Evolutionary conservation across 1,139 yeast genomes (phyloP).

Genomic region (Wickerhamomyces sp.): DNA sequence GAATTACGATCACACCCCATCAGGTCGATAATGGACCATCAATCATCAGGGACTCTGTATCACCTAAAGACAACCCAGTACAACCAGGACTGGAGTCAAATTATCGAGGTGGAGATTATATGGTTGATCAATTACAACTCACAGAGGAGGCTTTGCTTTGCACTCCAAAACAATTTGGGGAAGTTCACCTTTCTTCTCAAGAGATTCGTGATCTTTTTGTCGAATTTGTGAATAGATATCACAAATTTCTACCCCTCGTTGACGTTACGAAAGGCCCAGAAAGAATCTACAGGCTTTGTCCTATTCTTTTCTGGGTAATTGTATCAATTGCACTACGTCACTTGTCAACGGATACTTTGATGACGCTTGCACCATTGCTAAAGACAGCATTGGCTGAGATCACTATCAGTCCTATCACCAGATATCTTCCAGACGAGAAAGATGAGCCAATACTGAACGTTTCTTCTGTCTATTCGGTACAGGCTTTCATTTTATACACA

Average conservation of each 20-base stretch:
- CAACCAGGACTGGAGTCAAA: conserved; percentile 4
- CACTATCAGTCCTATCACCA: conserved; percentile 83
- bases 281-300: conserved; percentile 68
- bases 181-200: conserved; percentile 52
- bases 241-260: conserved; percentile 82
- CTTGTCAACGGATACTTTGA: conserved; percentile 33
- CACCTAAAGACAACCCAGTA: conserved; percentile 6
- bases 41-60: conserved; percentile 17
- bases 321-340: conserved; percentile 73
- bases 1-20: neutral
- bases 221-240: conserved; percentile 73
- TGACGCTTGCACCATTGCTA: conserved; percentile 62
- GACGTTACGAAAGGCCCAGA: conserved; percentile 82
- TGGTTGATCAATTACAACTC: conserved; percentile 16
- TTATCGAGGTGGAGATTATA: neutral
- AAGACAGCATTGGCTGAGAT: conserved; percentile 80
- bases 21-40: conserved; percentile 14
- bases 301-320: conserved; percentile 90
- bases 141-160: conserved; percentile 45
- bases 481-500: conserved; percentile 81
- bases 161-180: conserved; percentile 63
- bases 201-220: conserved; percentile 60
- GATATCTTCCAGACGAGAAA: conserved; percentile 69
- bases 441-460: conserved; percentile 82
- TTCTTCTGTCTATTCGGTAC: conserved; percentile 92